These are phyloP conservation scores for Colletotrichum melonis DNA, from an alignment of 2,329 filamentous ascomycete genomes.

Conservation along the genomic window DNA sequence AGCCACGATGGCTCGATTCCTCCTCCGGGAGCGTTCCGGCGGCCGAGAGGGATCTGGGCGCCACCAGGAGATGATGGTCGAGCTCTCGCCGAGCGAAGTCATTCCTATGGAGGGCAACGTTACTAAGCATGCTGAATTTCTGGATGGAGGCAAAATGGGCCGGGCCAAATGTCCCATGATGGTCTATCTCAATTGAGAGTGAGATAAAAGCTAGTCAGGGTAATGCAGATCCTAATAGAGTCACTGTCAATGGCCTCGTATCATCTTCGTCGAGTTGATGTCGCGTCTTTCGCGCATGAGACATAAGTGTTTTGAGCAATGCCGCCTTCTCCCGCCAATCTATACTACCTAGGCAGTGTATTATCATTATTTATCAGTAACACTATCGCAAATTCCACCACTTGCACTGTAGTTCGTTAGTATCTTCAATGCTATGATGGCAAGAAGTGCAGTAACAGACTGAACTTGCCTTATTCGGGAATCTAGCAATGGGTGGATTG, in stretches of 20 bases:
- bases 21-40: constrained; percentile 42
- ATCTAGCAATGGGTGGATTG: constrained; percentile 8
- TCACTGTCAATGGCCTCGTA: not conserved
- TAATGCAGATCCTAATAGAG: not conserved
- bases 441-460: not conserved
- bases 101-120: not conserved
- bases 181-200: not conserved
- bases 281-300: not conserved
- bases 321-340: too few species aligned
- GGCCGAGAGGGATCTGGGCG: constrained; percentile 49
- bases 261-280: not conserved
- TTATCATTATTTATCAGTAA: not conserved
- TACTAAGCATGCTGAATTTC: not conserved
- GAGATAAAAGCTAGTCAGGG: not conserved
- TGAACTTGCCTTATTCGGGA: constrained; percentile 17
- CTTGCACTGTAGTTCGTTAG: not conserved
- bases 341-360: not conserved
- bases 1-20: constrained; percentile 51
- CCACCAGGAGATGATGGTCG: constrained; percentile 53
- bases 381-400: too few species aligned
- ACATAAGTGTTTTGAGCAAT: not conserved
- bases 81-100: constrained; percentile 29
- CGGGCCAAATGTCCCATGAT: not conserved
- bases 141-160: not conserved
- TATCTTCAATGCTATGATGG: not conserved